These are phyloP conservation scores for Danielozyma ontarioensis DNA, from an alignment of 805 yeast genomes.

Conservation along the genomic window DNA sequence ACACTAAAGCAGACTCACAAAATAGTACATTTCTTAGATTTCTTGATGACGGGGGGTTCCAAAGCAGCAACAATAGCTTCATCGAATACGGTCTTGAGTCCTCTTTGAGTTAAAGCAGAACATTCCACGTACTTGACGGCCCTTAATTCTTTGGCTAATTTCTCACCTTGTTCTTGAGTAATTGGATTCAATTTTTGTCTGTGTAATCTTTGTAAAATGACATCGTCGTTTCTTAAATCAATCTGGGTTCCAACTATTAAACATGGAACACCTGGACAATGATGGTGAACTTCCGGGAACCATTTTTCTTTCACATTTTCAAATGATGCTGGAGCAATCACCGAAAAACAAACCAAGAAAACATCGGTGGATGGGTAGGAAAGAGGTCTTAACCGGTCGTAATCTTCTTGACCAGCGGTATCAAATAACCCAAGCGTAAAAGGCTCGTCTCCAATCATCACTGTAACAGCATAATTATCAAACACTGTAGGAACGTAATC, in stretches of 20 bases:
- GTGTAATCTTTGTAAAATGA: slow-evolving; percentile 81
- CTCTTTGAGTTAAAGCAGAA: slow-evolving; percentile 95
- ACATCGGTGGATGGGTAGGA: slow-evolving; percentile 97
- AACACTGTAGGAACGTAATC: slow-evolving; percentile 99
- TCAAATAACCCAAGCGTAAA: slow-evolving; percentile 95
- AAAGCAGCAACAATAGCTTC: slow-evolving; percentile 98
- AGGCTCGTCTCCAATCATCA: slow-evolving; percentile 97
- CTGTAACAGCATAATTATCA: slow-evolving; percentile 91
- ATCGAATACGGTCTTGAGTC: slow-evolving; percentile 95
- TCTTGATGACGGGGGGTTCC: slow-evolving; percentile 89
- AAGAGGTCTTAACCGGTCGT: slow-evolving; percentile 93
- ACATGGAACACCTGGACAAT: slow-evolving; percentile 98
- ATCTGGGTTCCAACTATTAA: slow-evolving; percentile 95
- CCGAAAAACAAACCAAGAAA: slow-evolving; percentile 91
- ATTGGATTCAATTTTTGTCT: slow-evolving; percentile 89
- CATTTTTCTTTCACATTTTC: slow-evolving; percentile 98
- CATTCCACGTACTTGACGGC: slow-evolving; percentile 98
- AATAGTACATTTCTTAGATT: slow-evolving; percentile 79
- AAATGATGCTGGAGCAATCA: slow-evolving; percentile 94
- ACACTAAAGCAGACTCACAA: too few relatives aligned
- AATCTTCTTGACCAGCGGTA: slow-evolving; percentile 99
- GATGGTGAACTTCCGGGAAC: slow-evolving; percentile 96
- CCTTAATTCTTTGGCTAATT: slow-evolving; percentile 86
- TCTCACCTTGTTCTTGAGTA: slow-evolving; percentile 81
- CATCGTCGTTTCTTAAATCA: slow-evolving; percentile 90